Base-by-base conservation (phyloP, 805 yeast species). In the Spathaspora arborariae region DNA sequence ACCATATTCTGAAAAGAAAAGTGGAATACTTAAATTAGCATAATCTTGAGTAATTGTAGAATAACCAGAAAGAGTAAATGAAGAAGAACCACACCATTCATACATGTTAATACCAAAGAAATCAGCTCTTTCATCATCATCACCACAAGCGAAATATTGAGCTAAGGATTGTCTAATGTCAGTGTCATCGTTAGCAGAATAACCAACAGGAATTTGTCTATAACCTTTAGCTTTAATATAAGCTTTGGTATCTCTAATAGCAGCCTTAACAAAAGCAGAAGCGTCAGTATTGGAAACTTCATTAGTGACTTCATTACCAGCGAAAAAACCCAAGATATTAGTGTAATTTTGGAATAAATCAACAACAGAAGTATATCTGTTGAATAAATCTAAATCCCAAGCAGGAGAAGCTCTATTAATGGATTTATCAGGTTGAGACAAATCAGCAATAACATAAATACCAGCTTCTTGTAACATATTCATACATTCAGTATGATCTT, bases 101-200 rank as follows among this genome's bases (percentile, higher is more conserved):
- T 86, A 86, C 89, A 85, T 85, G 78, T 86, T 86, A 64, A 85
- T 82, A 77, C 94, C 94, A 64, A 85, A 86, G 76, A 86, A 86
- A 66, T 86, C 94, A 50, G 89, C 90, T 55, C 74, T 74, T 18
- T 63, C 82, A 46, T 75, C 82, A 6, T 63, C 71, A 50, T 75
- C 80, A 67, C 92, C 92, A 74, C 94, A 86, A 38, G 82, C 76
- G 57, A 86, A 86, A 68, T 82, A 86, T 56, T 84, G 87, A 48
- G 91, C 91, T 56, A 85, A 72, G 39, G 72, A 57, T 43, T 79
- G 80, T 74, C 92, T 79, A 50, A 85, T 84, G 11, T 71, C 74
- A 34, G 76, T 61, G 62, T 85, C 91, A 66, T 86, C 92, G 59
- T 84, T 85, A 42, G 92, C 83, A 44, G 91, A 83, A 74, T 86